Evolutionary conservation across 768 basidiomycete genomes (phyloP).

Genomic region (Auricularia sp.): DNA sequence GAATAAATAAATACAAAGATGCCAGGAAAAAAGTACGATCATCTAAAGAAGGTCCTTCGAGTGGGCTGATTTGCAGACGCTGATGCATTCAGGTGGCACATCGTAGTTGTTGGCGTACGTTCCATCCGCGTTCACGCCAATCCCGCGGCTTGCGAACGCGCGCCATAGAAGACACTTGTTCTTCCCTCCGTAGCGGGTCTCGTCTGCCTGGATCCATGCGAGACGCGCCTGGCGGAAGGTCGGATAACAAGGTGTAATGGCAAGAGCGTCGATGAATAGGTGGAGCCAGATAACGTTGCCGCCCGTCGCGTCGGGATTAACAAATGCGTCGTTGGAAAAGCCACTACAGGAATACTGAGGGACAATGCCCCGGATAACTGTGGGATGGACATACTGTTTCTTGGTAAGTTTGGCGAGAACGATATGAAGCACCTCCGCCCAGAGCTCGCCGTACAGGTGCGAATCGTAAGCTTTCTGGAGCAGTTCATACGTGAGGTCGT

Average conservation of each 20-base stretch:
- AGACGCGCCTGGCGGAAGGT: constrained; percentile 39
- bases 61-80: too few species aligned
- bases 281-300: constrained; percentile 30
- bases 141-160: constrained; percentile 39
- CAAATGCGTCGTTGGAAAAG: constrained; percentile 12
- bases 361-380: not conserved
- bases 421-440: constrained; percentile 35
- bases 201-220: constrained; percentile 45
- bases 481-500: constrained; percentile 35
- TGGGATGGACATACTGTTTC: constrained; percentile 3
- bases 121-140: constrained; percentile 32
- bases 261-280: constrained; percentile 40
- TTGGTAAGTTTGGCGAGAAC: constrained; percentile 22
- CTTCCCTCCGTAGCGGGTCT: constrained; percentile 34
- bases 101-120: constrained; percentile 18
- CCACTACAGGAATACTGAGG: not conserved
- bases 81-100: not conserved
- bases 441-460: constrained; percentile 42
- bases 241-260: constrained; percentile 38
- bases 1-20: too few species aligned
- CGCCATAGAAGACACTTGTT: constrained; percentile 36
- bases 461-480: constrained; percentile 30
- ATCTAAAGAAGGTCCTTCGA: too few species aligned
- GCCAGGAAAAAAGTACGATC: too few species aligned
- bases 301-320: not conserved